Evolutionary conservation across 495 filamentous ascomycete species (phyloP), one percentile per base, ranked within the genome.

Genomic region (Neurospora sp.): DNA sequence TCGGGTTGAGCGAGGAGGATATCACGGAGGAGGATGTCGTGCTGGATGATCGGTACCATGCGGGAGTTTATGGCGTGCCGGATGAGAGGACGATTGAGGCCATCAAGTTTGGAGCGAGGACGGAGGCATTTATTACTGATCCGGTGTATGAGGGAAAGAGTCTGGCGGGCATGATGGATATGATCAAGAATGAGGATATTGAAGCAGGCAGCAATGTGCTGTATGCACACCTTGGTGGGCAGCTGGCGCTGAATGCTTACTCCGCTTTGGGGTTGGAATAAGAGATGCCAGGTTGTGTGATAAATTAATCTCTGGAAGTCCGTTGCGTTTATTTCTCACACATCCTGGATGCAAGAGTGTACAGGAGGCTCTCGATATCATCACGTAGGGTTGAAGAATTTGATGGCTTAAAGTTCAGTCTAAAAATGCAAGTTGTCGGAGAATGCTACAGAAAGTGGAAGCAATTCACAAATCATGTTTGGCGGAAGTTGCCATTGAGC

Each of bases 111-210:
- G 88, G 85, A 3, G 89, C 89, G 6, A 40, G 74, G 74, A 90
- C 86, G 40, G 89, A 91, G 81, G 89, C 84, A 0, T 89, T 91
- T 72, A 89, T 92, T 69, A 90, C 89, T 9, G 89, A 91, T 76
- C 89, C 89, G 0, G 90, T 92, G 3, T 91, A 92, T 75, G 88
- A 89, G 78, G 89, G 90, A 0, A 91, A 91, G 83, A 89, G 86
- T 72, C 78, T 92, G 74, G 88, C 89, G 3, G 89, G 89, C 0
- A 86, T 91, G 87, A 83, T 90, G 78, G 87, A 88, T 75, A 78
- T 90, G 84, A 85, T 91, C n/a, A 81, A 80, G 40, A 83, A 81
- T 59, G 88, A 84, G 6, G 87, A 88, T 74, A 87, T 91, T 61
- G 35, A 35, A 0, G 76, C 79, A 9, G 88, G 84, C 0, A 85